These are phyloP conservation scores for Aureobasidium sp. DNA, from an alignment of 2,329 filamentous ascomycete species.

Conservation along the genomic window DNA sequence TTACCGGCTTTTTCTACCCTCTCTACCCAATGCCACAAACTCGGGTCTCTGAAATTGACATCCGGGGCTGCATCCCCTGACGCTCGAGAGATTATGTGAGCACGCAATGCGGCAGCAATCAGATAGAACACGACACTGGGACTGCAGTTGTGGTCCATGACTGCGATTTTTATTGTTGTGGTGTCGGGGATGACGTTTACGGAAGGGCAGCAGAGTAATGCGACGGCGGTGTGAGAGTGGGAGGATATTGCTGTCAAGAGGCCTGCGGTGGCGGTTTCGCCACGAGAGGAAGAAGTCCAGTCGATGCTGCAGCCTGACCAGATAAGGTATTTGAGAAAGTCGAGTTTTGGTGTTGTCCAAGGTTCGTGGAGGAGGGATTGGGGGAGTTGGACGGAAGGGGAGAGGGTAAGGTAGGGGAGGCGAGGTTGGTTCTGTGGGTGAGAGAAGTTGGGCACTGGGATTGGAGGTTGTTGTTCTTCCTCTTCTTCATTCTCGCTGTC, in stretches of 20 bases:
- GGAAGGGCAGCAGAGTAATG: constrained; percentile 17
- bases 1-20: constrained; percentile 20
- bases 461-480: not conserved
- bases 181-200: constrained; percentile 21
- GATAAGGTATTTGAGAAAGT: constrained; percentile 18
- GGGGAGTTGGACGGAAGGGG: constrained; percentile 5
- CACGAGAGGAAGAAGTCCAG: constrained; percentile 13
- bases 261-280: constrained; percentile 24
- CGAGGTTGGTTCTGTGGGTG: constrained; percentile 17
- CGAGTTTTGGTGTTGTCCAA: constrained; percentile 21
- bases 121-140: constrained; percentile 22
- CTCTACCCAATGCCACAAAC: constrained; percentile 29
- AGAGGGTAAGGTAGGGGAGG: constrained; percentile 18
- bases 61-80: constrained; percentile 3
- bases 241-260: constrained; percentile 23
- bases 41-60: constrained; percentile 27
- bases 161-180: constrained; percentile 23
- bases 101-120: constrained; percentile 13
- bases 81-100: constrained; percentile 6
- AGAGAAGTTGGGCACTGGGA: constrained; percentile 11
- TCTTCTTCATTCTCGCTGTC: not conserved
- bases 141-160: constrained; percentile 27
- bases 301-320: constrained; percentile 12
- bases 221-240: constrained; percentile 18
- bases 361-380: constrained; percentile 19